Evolutionary conservation across 805 yeast species (phyloP).

Genomic region (Clavispora vitiphila): DNA sequence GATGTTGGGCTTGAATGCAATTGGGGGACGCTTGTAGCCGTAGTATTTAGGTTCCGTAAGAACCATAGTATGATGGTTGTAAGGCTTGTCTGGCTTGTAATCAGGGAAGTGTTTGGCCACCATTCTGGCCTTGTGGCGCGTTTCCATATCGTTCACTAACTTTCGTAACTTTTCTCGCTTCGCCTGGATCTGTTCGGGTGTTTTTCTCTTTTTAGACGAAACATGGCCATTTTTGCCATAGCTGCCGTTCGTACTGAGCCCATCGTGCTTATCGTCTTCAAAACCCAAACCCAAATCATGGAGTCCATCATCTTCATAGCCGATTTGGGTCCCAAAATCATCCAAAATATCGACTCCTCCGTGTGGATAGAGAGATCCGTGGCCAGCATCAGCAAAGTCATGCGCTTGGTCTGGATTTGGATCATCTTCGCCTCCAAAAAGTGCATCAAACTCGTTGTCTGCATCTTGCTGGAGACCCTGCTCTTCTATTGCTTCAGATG

Average conservation of each 20-base stretch:
- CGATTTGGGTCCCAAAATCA: slow-evolving; percentile 9
- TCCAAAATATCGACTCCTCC: slow-evolving; percentile 13
- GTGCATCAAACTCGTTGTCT: slow-evolving; percentile 37
- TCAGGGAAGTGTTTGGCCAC: slow-evolving; percentile 56
- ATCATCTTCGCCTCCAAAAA: slow-evolving; percentile 30
- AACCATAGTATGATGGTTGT: slow-evolving; percentile 63
- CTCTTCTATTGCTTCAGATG: slow-evolving; percentile 12
- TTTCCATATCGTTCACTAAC: slow-evolving; percentile 27
- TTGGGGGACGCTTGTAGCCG: slow-evolving; percentile 48
- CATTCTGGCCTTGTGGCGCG: slow-evolving; percentile 20
- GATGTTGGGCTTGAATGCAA: slow-evolving; percentile 23
- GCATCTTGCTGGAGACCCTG: slow-evolving; percentile 26
- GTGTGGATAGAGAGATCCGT: slow-evolving; percentile 1
- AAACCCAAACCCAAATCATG: slow-evolving; percentile 15
- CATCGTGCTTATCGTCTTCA: slow-evolving; percentile 18
- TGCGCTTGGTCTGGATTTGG: background rate
- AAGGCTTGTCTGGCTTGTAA: slow-evolving; percentile 49
- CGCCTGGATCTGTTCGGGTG: slow-evolving; percentile 14
- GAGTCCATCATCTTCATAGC: slow-evolving; percentile 17
- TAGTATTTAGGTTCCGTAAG: slow-evolving; percentile 56
- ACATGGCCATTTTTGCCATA: background rate
- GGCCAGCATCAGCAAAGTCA: background rate
- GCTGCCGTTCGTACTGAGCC: background rate
- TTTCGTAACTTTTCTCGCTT: slow-evolving; percentile 26
- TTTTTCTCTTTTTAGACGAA: slow-evolving; percentile 8